Percentiles rank a stretch among this genome's conserved stretches.
Evolutionary conservation across 2,329 filamentous ascomycete species (phyloP).

Genomic region (Diaporthe amygdali): DNA sequence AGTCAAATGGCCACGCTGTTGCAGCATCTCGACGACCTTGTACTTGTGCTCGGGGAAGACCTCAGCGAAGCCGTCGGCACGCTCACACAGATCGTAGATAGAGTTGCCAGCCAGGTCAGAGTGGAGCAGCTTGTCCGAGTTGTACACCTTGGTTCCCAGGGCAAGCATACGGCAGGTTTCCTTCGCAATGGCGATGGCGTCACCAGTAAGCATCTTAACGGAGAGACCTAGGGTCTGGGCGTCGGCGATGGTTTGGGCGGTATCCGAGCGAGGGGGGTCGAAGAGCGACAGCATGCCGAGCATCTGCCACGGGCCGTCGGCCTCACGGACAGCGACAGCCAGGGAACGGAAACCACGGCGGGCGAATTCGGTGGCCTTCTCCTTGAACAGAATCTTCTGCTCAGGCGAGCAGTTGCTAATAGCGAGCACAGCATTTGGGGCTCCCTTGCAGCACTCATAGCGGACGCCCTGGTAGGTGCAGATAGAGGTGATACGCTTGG

Average conservation of each 20-base stretch:
- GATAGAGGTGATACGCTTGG: slow-evolving; percentile 77
- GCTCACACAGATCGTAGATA: slow-evolving; percentile 77
- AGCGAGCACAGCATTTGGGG: slow-evolving; percentile 75
- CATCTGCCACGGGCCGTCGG: slow-evolving; percentile 61
- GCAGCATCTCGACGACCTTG: slow-evolving; percentile 76
- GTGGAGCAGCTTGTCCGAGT: slow-evolving; percentile 78
- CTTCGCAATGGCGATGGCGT: slow-evolving; percentile 79
- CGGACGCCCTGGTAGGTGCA: slow-evolving; percentile 72
- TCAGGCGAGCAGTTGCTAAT: slow-evolving; percentile 72
- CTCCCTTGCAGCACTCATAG: slow-evolving; percentile 79
- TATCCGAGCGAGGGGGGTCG: slow-evolving; percentile 80
- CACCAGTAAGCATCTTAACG: slow-evolving; percentile 83
- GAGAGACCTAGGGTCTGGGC: slow-evolving; percentile 59
- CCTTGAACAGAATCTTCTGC: slow-evolving; percentile 69
- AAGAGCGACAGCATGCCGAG: slow-evolving; percentile 82
- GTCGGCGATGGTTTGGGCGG: slow-evolving; percentile 78
- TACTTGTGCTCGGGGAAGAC: slow-evolving; percentile 80
- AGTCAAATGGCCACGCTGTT: slow-evolving; percentile 72
- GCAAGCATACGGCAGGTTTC: slow-evolving; percentile 84
- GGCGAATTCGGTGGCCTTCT: slow-evolving; percentile 77
- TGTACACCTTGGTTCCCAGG: slow-evolving; percentile 81
- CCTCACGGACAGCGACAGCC: slow-evolving; percentile 66
- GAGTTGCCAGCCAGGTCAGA: slow-evolving; percentile 75
- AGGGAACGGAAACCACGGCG: slow-evolving; percentile 81
- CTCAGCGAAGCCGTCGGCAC: slow-evolving; percentile 75